Evolutionary conservation across 106 monocot genomes (phyloP).

Genomic region (Triglochin maritima): DNA sequence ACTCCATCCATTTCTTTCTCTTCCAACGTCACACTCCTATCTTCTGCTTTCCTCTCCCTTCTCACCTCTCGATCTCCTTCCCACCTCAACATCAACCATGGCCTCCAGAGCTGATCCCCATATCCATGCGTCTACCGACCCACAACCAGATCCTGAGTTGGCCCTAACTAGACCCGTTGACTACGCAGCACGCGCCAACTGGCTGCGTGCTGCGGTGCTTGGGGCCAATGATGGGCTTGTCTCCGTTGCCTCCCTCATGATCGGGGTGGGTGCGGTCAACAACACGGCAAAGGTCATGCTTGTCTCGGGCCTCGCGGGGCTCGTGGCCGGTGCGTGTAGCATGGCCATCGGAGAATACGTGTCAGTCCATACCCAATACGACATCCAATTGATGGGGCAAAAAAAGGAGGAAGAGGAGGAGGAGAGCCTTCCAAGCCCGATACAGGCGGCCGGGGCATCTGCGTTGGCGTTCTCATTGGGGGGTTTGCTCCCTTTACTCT

Average conservation of each 20-base stretch:
- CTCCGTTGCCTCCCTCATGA: constrained; percentile 42
- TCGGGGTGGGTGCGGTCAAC: constrained; percentile 46
- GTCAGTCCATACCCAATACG: constrained; percentile 55
- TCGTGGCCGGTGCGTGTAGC: constrained; percentile 46
- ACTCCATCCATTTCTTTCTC: no score
- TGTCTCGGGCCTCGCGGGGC: constrained; percentile 35
- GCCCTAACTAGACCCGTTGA: constrained; percentile 3
- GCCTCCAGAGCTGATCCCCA: constrained; percentile 1
- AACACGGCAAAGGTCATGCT: constrained; percentile 30
- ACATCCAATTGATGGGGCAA: constrained; percentile 19
- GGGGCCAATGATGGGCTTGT: constrained; percentile 47
- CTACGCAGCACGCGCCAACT: constrained; percentile 32
- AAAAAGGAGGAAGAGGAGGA: not conserved
- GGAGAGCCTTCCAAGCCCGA: constrained; percentile 35
- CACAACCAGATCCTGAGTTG: not conserved
- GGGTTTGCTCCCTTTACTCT: constrained; percentile 37
- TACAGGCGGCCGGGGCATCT: constrained; percentile 44
- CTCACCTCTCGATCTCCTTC: not conserved
- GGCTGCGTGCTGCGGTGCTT: constrained; percentile 39
- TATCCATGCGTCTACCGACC: not conserved
- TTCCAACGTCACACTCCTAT: not conserved
- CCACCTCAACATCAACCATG: not conserved
- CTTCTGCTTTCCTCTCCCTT: not conserved
- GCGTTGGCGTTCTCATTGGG: constrained; percentile 46
- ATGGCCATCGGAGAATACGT: constrained; percentile 70